Conservation (phyloP, 352 stramenopile species). For the Halophytophthora batemanensis region DNA sequence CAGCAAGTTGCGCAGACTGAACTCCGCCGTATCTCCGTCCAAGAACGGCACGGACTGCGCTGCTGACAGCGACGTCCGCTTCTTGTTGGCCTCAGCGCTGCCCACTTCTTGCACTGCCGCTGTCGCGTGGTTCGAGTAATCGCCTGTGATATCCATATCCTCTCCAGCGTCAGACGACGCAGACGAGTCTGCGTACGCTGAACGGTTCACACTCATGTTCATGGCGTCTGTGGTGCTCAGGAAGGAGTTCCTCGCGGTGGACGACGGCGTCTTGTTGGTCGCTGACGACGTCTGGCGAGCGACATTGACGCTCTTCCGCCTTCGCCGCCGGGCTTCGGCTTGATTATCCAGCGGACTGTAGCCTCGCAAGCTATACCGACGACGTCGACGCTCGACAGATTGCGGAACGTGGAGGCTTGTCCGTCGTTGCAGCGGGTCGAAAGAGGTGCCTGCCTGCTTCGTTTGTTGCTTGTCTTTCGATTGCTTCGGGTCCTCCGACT, state of each 20-base stretch:
- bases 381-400: constrained; percentile 31
- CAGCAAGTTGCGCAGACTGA: constrained; percentile 61
- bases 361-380: constrained; percentile 62
- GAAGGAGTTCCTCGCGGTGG: constrained; percentile 38
- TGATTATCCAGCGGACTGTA: constrained; percentile 81
- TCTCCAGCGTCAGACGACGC: constrained; percentile 74
- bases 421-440: constrained; percentile 23
- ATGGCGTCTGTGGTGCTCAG: constrained; percentile 25
- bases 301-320: constrained; percentile 39
- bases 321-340: constrained; percentile 51
- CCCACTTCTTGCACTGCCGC: constrained; percentile 15
- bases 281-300: constrained; percentile 12
- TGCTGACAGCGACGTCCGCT: constrained; percentile 5
- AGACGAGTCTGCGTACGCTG: constrained; percentile 72
- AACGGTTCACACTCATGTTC: constrained; percentile 19
- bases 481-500: constrained; percentile 2
- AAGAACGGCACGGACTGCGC: constrained; percentile 4
- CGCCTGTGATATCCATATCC: constrained; percentile 87
- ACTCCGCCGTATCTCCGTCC: constrained; percentile 59
- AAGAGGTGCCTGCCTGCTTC: constrained; percentile 4
- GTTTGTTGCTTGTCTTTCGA: constrained; percentile 17
- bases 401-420: constrained; percentile 28
- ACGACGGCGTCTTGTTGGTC: neutral
- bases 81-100: constrained; percentile 2
- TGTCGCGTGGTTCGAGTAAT: constrained; percentile 54